Evolutionary conservation across 495 filamentous ascomycete species (phyloP), one percentile per base, ranked within the genome.

Genomic region (Aspergillus incahuasiensis): DNA sequence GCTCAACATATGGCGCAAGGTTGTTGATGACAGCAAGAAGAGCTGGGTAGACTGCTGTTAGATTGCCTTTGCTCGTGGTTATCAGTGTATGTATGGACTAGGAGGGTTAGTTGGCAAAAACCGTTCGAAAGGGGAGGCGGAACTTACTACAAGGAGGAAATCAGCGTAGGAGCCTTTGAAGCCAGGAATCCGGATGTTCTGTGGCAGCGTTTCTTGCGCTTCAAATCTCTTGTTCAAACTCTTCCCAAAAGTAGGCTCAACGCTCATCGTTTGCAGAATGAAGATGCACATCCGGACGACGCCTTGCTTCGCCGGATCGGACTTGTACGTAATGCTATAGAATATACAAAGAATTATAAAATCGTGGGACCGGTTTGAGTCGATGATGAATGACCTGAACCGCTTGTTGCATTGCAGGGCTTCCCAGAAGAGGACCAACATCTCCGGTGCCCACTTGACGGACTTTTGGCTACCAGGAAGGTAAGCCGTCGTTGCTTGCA

Each of bases 381-480:
- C 94, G 57, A 97, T 91, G 65, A 99, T 92, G 71, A 96, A 99
- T 1, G 91, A 92, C 46, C 95, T 79, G 72, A 99, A 97, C 46
- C 95, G 82, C 73, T 95, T 97, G 71, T 99, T 99, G 79, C 92
- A 97, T 69, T 99, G 94, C 24, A 95, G 80, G 7, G 89, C 82
- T 72, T 99, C 94, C 94, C 94, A 99, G 68, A 97, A 99, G 2
- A 99, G 81, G 79, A 97, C 91, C 35, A 97, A 83, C 77, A 96
- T 96, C 70, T 99, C 94, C 7, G 95, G 91, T 2, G 91, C 90
- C 79, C 92, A 96, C 70, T 88, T 90, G 54, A 91, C 72, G 0
- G 86, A 81, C 52, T 84, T 81, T 61, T 95, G 89, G 45, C 86
- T 89, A 5, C 92, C 91, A 1, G 94, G 92, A 7, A 98, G 82